phyloP scores from a whole-genome alignment of 352 stramenopile species.

The Globisporangium canariense region DNA sequence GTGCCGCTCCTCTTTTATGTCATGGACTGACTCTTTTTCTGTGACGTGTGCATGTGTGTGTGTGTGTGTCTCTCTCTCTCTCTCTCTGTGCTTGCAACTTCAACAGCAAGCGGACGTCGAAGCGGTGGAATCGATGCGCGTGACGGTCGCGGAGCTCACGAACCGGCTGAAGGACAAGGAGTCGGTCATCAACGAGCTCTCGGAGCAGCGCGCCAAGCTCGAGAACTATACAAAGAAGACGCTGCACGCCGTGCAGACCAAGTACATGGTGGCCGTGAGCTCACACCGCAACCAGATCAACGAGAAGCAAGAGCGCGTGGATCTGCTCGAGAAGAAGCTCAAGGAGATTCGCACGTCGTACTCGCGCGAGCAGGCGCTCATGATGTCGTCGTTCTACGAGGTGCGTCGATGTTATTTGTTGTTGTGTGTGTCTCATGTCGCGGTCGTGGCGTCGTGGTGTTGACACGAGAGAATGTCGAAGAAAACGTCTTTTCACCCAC shows the following conservation, averaged over 20 bases:
- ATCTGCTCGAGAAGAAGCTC: constrained; percentile 85
- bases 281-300: constrained; percentile 87
- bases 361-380: constrained; percentile 80
- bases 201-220: constrained; percentile 81
- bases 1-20: constrained; percentile 2
- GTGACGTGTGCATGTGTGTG: too few relatives aligned
- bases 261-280: constrained; percentile 89
- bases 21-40: constrained; percentile 1
- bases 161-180: constrained; percentile 88
- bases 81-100: constrained; percentile 5
- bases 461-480: neutral
- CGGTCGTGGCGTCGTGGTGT: neutral
- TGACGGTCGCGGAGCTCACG: constrained; percentile 73
- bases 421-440: constrained; percentile 1
- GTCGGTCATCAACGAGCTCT: constrained; percentile 85
- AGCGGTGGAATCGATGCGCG: constrained; percentile 69
- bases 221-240: constrained; percentile 92
- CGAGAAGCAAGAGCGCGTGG: constrained; percentile 82
- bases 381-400: constrained; percentile 90
- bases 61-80: too few relatives aligned
- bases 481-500: too few relatives aligned
- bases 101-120: constrained; percentile 57
- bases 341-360: constrained; percentile 77
- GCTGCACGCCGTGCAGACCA: constrained; percentile 87
- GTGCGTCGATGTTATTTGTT: too few relatives aligned